Base-by-base conservation (phyloP, 139 green algal genomes). In the Protoeuglena noctilucae region DNA sequence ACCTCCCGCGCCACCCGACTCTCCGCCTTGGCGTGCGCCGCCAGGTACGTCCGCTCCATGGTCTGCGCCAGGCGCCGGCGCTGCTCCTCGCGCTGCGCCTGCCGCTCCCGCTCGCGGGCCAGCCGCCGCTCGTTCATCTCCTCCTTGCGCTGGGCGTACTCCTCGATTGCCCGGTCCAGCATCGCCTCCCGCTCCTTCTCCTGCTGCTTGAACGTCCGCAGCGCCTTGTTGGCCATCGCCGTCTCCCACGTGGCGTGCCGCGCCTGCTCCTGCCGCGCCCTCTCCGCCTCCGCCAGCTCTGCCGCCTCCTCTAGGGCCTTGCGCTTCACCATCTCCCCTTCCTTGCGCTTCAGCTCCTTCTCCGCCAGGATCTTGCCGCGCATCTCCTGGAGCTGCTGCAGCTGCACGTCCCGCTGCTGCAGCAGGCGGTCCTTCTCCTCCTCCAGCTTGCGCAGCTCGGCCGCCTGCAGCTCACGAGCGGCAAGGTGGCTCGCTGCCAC, bases 341-440 rank as follows among this genome's bases (percentile, higher is more conserved):
- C 49, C 49, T 30, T 23, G 24, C 29, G 24, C 24, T 55, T 29
- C 4, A 19, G 21, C 49, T 55, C 16, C 22, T 30, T 55, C 49
- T 55, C 49, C 21, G n/a, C 4, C 7, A 29, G 21, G 49, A 55
- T 55, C 49, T 55, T 55, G 21, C 16, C 21, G 6, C 31, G 29
- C 21, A 55, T 14, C 24, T 30, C 24, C 49, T 55, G 21, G 21
- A 55, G 49, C 49, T 55, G 49, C 49, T 30, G 28, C 49, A 55
- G 49, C 49, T 55, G 49, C 49, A 22, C 49, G 21, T 55, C 24
- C 49, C 29, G 28, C 49, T 55, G 49, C 49, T 55, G 24, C 23
- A 55, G n/a, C 4, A 29, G 24, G 21, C 24, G 24, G 21, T 34
- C 29, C 49, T 29, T 55, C 9, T 43, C 9, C 12, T 7, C 34